A percentile compares a stretch with the other conserved stretches of the same genome.
These are phyloP conservation scores for Penicillium rolfsii DNA, from an alignment of 2,329 filamentous ascomycete genomes.

Conservation along the genomic window DNA sequence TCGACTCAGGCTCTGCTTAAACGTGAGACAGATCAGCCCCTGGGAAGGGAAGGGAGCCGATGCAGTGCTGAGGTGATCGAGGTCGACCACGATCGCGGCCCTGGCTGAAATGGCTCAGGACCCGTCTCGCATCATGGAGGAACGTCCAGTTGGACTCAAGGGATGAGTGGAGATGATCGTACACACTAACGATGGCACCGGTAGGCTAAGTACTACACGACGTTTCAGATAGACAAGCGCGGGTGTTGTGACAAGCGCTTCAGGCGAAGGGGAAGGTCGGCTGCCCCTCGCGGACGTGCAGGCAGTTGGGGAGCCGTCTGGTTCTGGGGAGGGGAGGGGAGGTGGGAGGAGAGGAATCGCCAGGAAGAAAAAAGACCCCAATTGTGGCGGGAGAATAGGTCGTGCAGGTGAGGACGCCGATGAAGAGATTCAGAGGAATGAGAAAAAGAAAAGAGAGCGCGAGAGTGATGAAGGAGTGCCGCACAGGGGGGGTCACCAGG, in stretches of 20 bases:
- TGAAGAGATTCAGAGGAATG: not conserved
- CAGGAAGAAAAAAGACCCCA: not conserved
- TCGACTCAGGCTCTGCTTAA: constrained; percentile 18
- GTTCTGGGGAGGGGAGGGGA: not conserved
- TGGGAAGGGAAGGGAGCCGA: not conserved
- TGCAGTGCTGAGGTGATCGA: constrained; percentile 11
- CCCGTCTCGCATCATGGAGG: not conserved
- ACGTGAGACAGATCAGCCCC: constrained; percentile 21
- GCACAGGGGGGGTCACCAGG: not conserved
- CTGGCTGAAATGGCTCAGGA: constrained; percentile 10
- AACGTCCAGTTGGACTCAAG: not conserved
- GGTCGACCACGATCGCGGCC: constrained; percentile 13
- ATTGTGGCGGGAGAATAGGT: not conserved
- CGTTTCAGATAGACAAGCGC: constrained; percentile 30
- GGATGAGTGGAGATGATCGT: not conserved
- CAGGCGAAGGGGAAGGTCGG: constrained; percentile 18
- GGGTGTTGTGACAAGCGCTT: constrained; percentile 30
- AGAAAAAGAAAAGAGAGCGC: not conserved
- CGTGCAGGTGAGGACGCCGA: not conserved
- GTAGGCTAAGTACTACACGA: constrained; percentile 13
- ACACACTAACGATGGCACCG: constrained; percentile 16
- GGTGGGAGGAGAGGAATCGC: not conserved
- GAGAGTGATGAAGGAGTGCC: not conserved
- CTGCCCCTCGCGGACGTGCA: constrained; percentile 30
- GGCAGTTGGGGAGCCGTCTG: constrained; percentile 4